Evolutionary conservation across 2,329 filamentous ascomycete species (phyloP).

Genomic region (Colletotrichum truncatum): DNA sequence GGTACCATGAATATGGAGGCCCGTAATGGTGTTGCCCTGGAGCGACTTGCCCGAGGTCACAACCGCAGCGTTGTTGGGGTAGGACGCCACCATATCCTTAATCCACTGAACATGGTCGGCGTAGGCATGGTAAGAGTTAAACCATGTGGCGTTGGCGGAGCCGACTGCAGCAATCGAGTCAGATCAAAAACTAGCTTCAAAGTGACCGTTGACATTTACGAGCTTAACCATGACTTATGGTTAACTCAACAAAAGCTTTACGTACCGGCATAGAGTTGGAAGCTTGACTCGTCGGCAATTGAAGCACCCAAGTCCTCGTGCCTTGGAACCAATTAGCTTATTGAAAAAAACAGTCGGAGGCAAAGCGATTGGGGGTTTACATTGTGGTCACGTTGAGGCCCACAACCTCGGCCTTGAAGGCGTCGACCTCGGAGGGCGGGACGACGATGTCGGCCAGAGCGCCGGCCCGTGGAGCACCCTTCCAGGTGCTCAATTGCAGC

Average conservation of each 20-base stretch:
- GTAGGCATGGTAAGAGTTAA: constrained; percentile 56
- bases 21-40: constrained; percentile 61
- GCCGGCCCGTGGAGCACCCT: constrained; percentile 43
- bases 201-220: no score
- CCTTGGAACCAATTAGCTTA: neutral
- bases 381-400: constrained; percentile 44
- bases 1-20: constrained; percentile 57
- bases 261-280: constrained; percentile 36
- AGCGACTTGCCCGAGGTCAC: constrained; percentile 51
- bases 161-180: neutral
- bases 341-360: neutral
- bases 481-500: constrained; percentile 48
- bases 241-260: no score
- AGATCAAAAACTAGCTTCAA: no score
- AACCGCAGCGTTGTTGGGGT: constrained; percentile 50
- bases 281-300: constrained; percentile 46
- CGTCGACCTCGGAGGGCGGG: constrained; percentile 41
- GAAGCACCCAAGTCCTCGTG: no score
- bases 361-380: no score
- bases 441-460: constrained; percentile 52
- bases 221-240: no score
- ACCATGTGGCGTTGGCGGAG: constrained; percentile 45
- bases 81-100: constrained; percentile 44
- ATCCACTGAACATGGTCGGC: constrained; percentile 53
- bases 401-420: constrained; percentile 42